These are phyloP conservation scores for Fagopyrum esculentum DNA, from an alignment of 148 eudicot species.

Conservation along the genomic window DNA sequence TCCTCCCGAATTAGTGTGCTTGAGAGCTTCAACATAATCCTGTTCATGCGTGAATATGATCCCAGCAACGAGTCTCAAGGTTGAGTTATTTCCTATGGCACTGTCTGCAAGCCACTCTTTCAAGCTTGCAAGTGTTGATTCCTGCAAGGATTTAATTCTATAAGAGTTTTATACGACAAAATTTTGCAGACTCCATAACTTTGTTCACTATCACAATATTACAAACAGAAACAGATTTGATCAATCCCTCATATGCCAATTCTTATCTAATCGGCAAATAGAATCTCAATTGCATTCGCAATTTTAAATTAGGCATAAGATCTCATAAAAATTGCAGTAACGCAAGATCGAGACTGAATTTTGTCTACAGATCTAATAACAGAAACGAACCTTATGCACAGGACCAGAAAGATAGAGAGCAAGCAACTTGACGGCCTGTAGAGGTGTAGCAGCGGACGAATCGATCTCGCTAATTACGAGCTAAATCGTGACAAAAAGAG, in stretches of 20 bases:
- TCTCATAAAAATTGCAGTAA: background rate
- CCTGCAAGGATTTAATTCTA: slow-evolving; percentile 34
- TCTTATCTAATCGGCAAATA: background rate
- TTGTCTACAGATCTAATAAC: slow-evolving; percentile 16
- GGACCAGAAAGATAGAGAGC: slow-evolving; percentile 67
- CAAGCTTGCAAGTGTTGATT: slow-evolving; percentile 53
- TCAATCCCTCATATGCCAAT: background rate
- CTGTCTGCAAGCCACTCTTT: slow-evolving; percentile 80
- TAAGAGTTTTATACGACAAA: background rate
- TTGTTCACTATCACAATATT: background rate
- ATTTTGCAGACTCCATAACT: background rate
- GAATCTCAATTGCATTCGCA: background rate
- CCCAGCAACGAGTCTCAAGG: slow-evolving; percentile 74
- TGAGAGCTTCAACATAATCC: slow-evolving; percentile 81
- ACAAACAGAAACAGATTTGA: background rate
- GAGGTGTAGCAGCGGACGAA: slow-evolving; percentile 75
- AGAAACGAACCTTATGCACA: slow-evolving; percentile 46
- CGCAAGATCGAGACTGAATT: background rate
- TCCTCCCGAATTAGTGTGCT: slow-evolving; percentile 80
- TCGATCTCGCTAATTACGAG: slow-evolving; percentile 79
- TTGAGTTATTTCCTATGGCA: slow-evolving; percentile 72
- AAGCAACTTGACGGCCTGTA: slow-evolving; percentile 86
- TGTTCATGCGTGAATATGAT: slow-evolving; percentile 76
- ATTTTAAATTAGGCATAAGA: background rate
- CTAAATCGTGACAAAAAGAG: slow-evolving; percentile 20